phyloP scores from a whole-genome alignment of 768 basidiomycete species.

The Dacryopinax spathularia region DNA sequence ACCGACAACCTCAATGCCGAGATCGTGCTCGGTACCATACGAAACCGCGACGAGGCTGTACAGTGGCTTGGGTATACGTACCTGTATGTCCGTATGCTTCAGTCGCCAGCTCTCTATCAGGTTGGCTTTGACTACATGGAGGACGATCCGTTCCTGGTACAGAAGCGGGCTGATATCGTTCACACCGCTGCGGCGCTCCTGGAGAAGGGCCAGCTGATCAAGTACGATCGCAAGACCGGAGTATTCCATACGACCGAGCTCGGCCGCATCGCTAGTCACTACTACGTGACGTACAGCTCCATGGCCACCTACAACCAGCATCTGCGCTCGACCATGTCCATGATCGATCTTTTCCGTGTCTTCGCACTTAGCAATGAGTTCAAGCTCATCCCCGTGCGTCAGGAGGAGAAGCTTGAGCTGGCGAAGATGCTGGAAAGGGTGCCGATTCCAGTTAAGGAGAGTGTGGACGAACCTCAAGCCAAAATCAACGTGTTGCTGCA shows the following conservation, averaged over 20 bases:
- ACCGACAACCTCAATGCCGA: conserved; percentile 96
- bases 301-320: conserved; percentile 98
- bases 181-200: conserved; percentile 87
- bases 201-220: conserved; percentile 87
- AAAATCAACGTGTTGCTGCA: conserved; percentile 96
- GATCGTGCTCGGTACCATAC: conserved; percentile 84
- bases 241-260: conserved; percentile 87
- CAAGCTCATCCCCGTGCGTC: conserved; percentile 59
- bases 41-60: conserved; percentile 92
- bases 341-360: conserved; percentile 83
- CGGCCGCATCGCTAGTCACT: conserved; percentile 86
- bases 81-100: conserved; percentile 85
- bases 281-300: conserved; percentile 86
- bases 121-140: conserved; percentile 84
- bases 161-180: conserved; percentile 86
- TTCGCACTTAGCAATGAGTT: conserved; percentile 95
- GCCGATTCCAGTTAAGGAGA: conserved; percentile 93
- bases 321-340: conserved; percentile 70
- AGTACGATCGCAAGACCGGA: conserved; percentile 80
- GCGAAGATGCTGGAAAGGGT: conserved; percentile 83
- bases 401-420: conserved; percentile 72
- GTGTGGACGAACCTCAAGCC: conserved; percentile 87
- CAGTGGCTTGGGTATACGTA: conserved; percentile 96
- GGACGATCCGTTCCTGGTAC: conserved; percentile 65
- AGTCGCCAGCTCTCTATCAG: conserved; percentile 71